Conservation (phyloP, 2,329 filamentous ascomycete species). For the Fusarium sp. region DNA sequence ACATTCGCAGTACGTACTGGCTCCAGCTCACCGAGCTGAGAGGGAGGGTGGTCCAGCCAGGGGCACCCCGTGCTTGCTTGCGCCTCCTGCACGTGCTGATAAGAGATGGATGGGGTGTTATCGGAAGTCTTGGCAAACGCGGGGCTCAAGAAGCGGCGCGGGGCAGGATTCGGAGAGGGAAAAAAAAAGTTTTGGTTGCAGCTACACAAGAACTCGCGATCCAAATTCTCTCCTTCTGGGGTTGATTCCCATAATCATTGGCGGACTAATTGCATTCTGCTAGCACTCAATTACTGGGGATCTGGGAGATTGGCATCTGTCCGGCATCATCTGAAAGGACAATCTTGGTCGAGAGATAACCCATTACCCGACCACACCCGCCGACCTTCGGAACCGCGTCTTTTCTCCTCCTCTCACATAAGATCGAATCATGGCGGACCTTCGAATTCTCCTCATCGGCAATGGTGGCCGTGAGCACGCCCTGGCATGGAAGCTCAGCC, state of each 20-base stretch:
- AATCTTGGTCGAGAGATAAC: constrained; percentile 9
- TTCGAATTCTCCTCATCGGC: constrained; percentile 84
- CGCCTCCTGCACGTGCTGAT: constrained; percentile 28
- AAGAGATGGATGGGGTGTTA: constrained; percentile 15
- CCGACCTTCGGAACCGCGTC: constrained; percentile 33
- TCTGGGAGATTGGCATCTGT: neutral
- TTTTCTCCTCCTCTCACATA: constrained; percentile 13
- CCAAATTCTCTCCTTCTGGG: neutral
- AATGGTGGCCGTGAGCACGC: constrained; percentile 96
- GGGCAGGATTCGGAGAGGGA: constrained; percentile 13
- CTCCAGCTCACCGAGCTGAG: constrained; percentile 10
- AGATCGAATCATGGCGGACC: constrained; percentile 46
- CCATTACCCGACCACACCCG: constrained; percentile 10
- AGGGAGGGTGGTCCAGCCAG: neutral
- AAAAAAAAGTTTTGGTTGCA: constrained; percentile 10
- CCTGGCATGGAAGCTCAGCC: constrained; percentile 89
- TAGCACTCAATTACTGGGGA: neutral
- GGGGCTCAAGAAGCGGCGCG: constrained; percentile 19
- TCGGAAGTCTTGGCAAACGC: constrained; percentile 19
- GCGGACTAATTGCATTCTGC: constrained; percentile 32
- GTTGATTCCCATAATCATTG: constrained; percentile 32
- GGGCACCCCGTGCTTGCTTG: neutral
- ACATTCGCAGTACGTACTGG: constrained; percentile 3
- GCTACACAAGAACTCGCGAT: constrained; percentile 1
- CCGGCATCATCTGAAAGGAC: constrained; percentile 16